Evolutionary conservation across 1,284 basidiomycete genomes (phyloP).

Genomic region (Acaromyces ingoldii): DNA sequence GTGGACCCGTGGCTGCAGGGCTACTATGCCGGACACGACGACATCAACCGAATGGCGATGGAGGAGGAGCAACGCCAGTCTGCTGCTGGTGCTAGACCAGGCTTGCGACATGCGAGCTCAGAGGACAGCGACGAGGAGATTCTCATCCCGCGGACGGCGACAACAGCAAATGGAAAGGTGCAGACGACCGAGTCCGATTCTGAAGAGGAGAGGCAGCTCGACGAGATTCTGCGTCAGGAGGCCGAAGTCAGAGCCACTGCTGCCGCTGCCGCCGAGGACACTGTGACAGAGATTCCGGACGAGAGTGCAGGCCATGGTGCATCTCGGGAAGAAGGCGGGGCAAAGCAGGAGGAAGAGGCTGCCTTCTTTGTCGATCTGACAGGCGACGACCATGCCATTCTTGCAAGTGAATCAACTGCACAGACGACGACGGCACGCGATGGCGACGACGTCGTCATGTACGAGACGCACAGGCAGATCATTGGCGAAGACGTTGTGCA

Average conservation of each 20-base stretch:
- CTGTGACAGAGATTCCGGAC: background rate
- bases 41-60: background rate
- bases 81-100: background rate
- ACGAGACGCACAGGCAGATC: too few relatives aligned
- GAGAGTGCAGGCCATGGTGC: background rate
- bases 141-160: slow-evolving; percentile 1
- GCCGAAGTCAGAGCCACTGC: slow-evolving; percentile 1
- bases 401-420: too few relatives aligned
- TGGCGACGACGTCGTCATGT: too few relatives aligned
- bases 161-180: background rate
- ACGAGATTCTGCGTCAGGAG: background rate
- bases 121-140: slow-evolving; percentile 7
- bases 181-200: background rate
- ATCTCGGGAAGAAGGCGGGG: background rate
- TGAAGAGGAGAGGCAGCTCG: slow-evolving; percentile 9
- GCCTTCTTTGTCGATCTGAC: slow-evolving; percentile 27
- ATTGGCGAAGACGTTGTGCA: too few relatives aligned
- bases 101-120: background rate
- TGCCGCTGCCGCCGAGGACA: background rate
- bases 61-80: background rate
- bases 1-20: too few relatives aligned
- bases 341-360: background rate
- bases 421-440: too few relatives aligned
- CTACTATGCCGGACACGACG: too few relatives aligned
- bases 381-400: slow-evolving; percentile 14